Evolutionary conservation across 208 protist species (phyloP).

Genomic region (Wallacemonas rigidus): DNA sequence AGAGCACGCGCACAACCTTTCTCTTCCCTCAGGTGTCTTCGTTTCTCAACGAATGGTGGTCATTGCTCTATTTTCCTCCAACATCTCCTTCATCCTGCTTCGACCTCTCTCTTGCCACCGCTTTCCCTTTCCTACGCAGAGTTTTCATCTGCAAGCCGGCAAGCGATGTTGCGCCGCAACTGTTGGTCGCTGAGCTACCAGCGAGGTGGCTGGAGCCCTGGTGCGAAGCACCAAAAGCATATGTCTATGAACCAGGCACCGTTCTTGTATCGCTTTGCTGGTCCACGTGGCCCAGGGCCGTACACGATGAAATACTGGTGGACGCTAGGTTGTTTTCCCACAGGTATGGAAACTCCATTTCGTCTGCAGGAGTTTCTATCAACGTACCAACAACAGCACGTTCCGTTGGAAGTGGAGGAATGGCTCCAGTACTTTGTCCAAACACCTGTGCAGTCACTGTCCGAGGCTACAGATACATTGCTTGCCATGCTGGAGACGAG

Average conservation of each 20-base stretch:
- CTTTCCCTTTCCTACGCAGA: neutral
- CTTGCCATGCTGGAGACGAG: slow-evolving; percentile 41
- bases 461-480: slow-evolving; percentile 43
- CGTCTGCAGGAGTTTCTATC: slow-evolving; percentile 82
- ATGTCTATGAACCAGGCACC: slow-evolving; percentile 82
- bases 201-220: slow-evolving; percentile 78
- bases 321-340: slow-evolving; percentile 89
- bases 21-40: no score
- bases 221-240: slow-evolving; percentile 90
- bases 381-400: slow-evolving; percentile 79
- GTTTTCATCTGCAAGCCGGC: neutral
- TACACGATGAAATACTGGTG: slow-evolving; percentile 93
- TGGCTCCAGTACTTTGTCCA: slow-evolving; percentile 82
- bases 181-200: slow-evolving; percentile 57
- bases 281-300: slow-evolving; percentile 73
- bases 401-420: slow-evolving; percentile 88
- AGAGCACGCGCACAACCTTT: no score
- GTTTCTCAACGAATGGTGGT: no score
- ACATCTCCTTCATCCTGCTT: neutral
- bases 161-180: slow-evolving; percentile 3
- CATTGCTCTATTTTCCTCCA: no score
- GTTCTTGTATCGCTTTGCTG: slow-evolving; percentile 87
- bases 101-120: neutral
- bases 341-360: slow-evolving; percentile 77
- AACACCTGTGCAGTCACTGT: slow-evolving; percentile 59